Conservation (phyloP, 2,329 filamentous ascomycete genomes). For the Zymoseptoria crescenta region DNA sequence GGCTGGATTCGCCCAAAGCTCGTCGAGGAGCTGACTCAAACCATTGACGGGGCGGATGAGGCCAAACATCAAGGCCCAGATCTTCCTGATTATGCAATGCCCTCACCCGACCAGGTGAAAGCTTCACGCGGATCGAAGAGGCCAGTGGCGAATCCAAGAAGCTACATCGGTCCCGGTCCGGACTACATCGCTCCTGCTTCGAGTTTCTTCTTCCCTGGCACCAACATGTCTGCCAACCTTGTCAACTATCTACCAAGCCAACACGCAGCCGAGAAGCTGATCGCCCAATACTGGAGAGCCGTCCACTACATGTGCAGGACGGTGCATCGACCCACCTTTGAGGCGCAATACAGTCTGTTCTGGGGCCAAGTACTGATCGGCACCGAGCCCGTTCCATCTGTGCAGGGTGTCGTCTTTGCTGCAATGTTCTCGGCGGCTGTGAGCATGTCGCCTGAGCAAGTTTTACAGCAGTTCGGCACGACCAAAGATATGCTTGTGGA, state of each 20-base stretch:
- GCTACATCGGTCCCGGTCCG: conserved; percentile 55
- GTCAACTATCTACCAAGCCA: conserved; percentile 55
- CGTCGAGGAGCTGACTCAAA: conserved; percentile 54
- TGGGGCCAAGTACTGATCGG: conserved; percentile 55
- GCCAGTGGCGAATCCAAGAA: conserved; percentile 26
- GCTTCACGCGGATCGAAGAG: background rate
- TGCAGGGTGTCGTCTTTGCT: conserved; percentile 62
- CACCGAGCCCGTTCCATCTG: conserved; percentile 54
- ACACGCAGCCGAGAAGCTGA: conserved; percentile 51
- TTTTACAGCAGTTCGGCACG: conserved; percentile 48
- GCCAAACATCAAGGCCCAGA: conserved; percentile 20
- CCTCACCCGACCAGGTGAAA: background rate
- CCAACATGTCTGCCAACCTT: conserved; percentile 42
- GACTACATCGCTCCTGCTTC: conserved; percentile 62
- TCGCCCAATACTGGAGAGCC: conserved; percentile 58
- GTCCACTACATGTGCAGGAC: conserved; percentile 63
- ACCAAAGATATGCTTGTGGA: conserved; percentile 52
- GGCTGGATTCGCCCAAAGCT: conserved; percentile 64
- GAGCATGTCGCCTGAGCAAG: conserved; percentile 52
- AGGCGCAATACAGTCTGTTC: conserved; percentile 56
- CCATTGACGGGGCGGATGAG: conserved; percentile 15
- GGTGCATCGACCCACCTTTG: conserved; percentile 60
- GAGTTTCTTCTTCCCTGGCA: conserved; percentile 56
- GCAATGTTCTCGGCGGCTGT: conserved; percentile 62
- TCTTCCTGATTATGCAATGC: background rate